These are phyloP conservation scores for Ostreobium quekettii DNA, from an alignment of 139 green algal species.

Conservation along the genomic window DNA sequence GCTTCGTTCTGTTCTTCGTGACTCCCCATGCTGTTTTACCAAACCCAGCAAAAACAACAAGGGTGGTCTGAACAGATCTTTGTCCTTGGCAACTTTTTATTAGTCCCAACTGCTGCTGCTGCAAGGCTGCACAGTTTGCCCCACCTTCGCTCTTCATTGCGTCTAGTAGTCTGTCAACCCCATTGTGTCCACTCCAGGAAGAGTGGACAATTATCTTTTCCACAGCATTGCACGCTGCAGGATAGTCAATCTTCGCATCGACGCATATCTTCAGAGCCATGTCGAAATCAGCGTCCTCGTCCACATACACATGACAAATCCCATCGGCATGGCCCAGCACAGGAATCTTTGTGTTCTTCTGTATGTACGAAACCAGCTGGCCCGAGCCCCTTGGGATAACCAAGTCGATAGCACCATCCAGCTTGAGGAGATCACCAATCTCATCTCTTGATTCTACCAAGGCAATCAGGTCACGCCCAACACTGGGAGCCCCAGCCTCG, in stretches of 20 bases:
- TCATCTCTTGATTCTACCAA: constrained; percentile 83
- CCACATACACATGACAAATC: constrained; percentile 97
- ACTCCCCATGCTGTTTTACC: too few species aligned
- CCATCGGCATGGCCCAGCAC: constrained; percentile 97
- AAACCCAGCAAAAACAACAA: too few species aligned
- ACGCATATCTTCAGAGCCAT: constrained; percentile 55
- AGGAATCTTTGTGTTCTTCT: constrained; percentile 91
- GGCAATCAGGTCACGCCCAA: constrained; percentile 65
- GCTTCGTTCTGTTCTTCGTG: too few species aligned
- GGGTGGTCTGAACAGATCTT: too few species aligned
- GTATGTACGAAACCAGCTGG: constrained; percentile 47
- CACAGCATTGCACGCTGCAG: constrained; percentile 95
- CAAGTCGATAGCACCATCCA: constrained; percentile 92
- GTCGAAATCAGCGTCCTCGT: constrained; percentile 55
- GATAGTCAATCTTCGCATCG: constrained; percentile 94
- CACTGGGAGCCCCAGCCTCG: constrained; percentile 25
- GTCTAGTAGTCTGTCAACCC: too few species aligned
- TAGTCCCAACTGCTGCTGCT: too few species aligned
- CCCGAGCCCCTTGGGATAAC: constrained; percentile 93
- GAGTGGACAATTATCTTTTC: constrained; percentile 82
- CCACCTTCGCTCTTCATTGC: too few species aligned
- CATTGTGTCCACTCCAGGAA: background rate
- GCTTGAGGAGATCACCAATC: constrained; percentile 83
- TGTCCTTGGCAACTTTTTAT: too few species aligned
- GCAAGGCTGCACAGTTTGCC: too few species aligned